phyloP scores from a whole-genome alignment of 139 green algal species.

The Penium margaritaceum region DNA sequence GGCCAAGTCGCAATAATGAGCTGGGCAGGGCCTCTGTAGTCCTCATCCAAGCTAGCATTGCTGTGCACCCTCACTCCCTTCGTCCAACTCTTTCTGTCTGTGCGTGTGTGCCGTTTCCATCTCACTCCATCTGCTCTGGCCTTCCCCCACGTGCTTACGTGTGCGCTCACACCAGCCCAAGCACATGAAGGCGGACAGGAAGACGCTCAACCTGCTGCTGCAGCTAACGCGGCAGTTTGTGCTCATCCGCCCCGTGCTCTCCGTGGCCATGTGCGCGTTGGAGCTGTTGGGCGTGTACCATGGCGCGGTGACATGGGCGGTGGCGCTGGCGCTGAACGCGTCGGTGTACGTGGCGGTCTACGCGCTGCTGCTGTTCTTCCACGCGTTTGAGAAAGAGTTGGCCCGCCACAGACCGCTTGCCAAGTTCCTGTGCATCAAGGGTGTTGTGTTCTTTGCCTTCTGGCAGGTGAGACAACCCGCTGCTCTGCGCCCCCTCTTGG shows the following conservation, averaged over 20 bases:
- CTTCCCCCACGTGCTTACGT: too few species aligned
- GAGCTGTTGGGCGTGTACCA: background rate
- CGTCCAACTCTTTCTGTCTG: too few species aligned
- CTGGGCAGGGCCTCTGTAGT: too few species aligned
- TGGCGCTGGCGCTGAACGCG: conserved; percentile 64
- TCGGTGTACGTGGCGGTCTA: conserved; percentile 84
- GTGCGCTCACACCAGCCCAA: too few species aligned
- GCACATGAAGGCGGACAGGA: background rate
- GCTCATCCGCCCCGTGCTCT: conserved; percentile 10
- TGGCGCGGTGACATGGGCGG: background rate
- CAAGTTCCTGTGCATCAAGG: conserved; percentile 92
- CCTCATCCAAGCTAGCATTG: too few species aligned
- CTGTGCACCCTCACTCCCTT: too few species aligned
- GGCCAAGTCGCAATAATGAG: too few species aligned
- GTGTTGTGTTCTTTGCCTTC: conserved; percentile 90
- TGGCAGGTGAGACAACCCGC: conserved; percentile 87
- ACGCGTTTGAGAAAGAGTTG: conserved; percentile 73
- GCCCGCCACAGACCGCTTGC: conserved; percentile 77
- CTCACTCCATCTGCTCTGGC: too few species aligned
- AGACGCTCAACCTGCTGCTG: background rate
- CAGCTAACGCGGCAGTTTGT: conserved; percentile 12
- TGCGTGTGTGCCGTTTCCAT: too few species aligned
- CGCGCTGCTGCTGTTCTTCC: conserved; percentile 85
- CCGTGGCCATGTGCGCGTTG: background rate
- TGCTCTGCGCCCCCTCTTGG: too few species aligned